Evolutionary conservation across 139 green algal genomes (phyloP), one percentile per base, ranked within the genome.

Genomic region (Astrephomene gubernaculifera): DNA sequence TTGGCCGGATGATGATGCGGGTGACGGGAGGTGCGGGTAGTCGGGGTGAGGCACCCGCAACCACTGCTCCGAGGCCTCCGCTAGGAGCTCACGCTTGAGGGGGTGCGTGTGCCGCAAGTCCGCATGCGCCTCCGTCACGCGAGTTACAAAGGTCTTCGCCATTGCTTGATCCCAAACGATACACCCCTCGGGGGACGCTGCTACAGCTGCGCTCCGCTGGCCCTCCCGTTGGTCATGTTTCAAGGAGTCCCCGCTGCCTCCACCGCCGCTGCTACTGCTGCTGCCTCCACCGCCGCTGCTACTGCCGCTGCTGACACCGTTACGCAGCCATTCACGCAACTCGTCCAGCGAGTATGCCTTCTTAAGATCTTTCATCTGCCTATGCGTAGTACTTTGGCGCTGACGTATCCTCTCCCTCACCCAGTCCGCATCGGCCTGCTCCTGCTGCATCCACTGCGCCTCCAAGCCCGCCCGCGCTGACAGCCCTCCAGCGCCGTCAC

Each of bases 361-460:
- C 39, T 22, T 38, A 7, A 75, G 68, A 1, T 1, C 38, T 39
- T 75, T 39, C 9, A 35, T 14, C 68, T 75, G 68, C 68, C n/a
- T n/a, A n/a, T n/a, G n/a, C n/a, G n/a, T n/a, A n/a, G n/a, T n/a
- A n/a, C n/a, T n/a, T n/a, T n/a, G n/a, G n/a, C 68, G 39, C 36
- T 33, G 39, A 21, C 41, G 68, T 24, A 45, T 45, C 10, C 33
- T n/a, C 54, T n/a, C n/a, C n/a, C n/a, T n/a, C n/a, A n/a, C n/a
- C n/a, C n/a, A n/a, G n/a, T n/a, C n/a, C n/a, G n/a, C n/a, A n/a
- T n/a, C n/a, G n/a, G n/a, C n/a, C 67, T 74, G 67, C 38, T 74
- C 36, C 67, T 53, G 67, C 67, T 74, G 67, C 67, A n/a, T 35
- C 67, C n/a, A 22, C 69, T 57, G 63, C n/a, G 29, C n/a, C n/a